Evolutionary conservation across 192 early-diverging fungal species (phyloP).

Genomic region (Linnemannia elongata): DNA sequence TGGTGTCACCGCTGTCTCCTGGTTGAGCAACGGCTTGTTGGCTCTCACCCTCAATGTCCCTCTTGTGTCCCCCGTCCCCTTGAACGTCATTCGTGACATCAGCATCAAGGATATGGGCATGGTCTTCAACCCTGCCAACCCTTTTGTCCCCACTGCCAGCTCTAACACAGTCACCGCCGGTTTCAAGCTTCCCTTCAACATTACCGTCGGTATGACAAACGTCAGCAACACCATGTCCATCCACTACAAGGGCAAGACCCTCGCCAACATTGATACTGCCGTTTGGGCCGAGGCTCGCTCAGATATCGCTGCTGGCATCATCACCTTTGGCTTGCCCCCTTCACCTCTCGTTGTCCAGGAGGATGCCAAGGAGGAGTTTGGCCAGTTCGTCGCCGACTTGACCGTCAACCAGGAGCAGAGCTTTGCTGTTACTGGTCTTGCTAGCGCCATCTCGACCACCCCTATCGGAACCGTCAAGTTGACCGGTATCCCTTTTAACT

Average conservation of each 20-base stretch:
- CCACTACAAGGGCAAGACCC: conserved; percentile 33
- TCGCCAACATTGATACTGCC: conserved; percentile 40
- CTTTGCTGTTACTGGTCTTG: conserved; percentile 63
- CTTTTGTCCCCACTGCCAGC: conserved; percentile 62
- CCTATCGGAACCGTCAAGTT: conserved; percentile 67
- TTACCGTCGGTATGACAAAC: conserved; percentile 66
- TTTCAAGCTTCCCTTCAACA: conserved; percentile 72
- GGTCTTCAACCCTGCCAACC: conserved; percentile 52
- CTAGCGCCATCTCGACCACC: conserved; percentile 63
- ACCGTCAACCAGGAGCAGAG: conserved; percentile 56
- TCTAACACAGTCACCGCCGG: conserved; percentile 61
- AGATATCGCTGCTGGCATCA: conserved; percentile 51
- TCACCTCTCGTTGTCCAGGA: conserved; percentile 59
- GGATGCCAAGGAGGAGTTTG: conserved; percentile 61
- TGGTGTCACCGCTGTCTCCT: conserved; percentile 53
- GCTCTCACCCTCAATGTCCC: conserved; percentile 64
- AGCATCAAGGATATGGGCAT: conserved; percentile 67
- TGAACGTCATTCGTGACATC: conserved; percentile 67
- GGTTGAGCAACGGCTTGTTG: conserved; percentile 65
- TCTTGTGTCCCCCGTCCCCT: conserved; percentile 44
- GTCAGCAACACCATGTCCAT: conserved; percentile 66
- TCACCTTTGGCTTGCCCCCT: conserved; percentile 62
- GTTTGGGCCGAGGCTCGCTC: conserved; percentile 53
- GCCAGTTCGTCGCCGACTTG: conserved; percentile 63
- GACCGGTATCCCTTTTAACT: conserved; percentile 65